Percentiles rank a stretch among this genome's conserved stretches.
These are phyloP conservation scores for Ophiocordyceps robertsii DNA, from an alignment of 2,329 filamentous ascomycete species.

Conservation along the genomic window DNA sequence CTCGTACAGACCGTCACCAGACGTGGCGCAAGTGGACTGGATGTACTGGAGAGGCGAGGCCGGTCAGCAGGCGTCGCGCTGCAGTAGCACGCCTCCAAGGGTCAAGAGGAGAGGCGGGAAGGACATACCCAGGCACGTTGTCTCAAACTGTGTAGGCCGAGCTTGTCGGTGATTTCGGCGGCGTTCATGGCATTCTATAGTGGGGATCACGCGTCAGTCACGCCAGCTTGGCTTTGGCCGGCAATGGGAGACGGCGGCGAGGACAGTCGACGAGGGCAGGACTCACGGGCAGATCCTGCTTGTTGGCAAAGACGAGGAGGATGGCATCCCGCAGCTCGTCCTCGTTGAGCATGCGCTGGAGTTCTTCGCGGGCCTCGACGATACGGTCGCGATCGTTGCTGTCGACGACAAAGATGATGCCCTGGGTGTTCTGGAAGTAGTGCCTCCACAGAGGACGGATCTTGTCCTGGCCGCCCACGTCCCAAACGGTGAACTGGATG, in stretches of 20 bases:
- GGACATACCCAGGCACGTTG: conserved; percentile 92
- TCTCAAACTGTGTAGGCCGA: conserved; percentile 97
- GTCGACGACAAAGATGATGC: conserved; percentile 99
- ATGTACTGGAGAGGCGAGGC: conserved; percentile 60
- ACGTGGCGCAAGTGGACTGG: conserved; percentile 98
- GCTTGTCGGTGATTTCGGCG: conserved; percentile 99
- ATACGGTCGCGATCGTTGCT: conserved; percentile 98
- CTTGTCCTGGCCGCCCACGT: conserved; percentile 99
- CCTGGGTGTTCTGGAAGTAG: conserved; percentile 99
- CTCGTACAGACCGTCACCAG: conserved; percentile 98
- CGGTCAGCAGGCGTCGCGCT: conserved; percentile 2
- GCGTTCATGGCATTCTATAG: conserved; percentile 96
- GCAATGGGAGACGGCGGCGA: neutral
- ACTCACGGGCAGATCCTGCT: conserved; percentile 96
- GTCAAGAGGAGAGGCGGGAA: neutral
- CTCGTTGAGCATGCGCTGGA: conserved; percentile 98
- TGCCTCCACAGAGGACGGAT: conserved; percentile 98
- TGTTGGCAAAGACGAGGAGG: conserved; percentile 97
- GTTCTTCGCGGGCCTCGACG: conserved; percentile 88
- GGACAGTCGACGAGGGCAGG: neutral
- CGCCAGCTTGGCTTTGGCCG: neutral
- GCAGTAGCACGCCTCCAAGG: neutral
- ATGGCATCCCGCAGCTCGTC: conserved; percentile 96
- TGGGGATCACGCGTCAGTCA: conserved; percentile 4
- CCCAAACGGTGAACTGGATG: conserved; percentile 99